phyloP scores from a whole-genome alignment of 2,329 filamentous ascomycete species.

The Lizonia empirigonia region DNA sequence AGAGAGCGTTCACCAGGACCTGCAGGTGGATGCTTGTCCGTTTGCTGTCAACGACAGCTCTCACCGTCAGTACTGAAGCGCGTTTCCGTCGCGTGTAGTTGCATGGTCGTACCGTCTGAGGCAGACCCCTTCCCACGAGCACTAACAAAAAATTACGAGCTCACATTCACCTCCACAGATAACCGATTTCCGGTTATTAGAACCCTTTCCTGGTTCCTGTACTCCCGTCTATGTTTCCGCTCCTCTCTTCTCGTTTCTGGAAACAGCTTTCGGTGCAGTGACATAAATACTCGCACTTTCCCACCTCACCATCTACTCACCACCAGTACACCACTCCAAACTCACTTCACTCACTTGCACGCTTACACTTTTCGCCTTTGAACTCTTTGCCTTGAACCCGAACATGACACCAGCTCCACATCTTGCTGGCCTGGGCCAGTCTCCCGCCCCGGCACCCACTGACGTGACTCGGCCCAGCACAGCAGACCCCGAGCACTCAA shows the following conservation, averaged over 20 bases:
- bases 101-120: slow-evolving; percentile 13
- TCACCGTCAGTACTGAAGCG: slow-evolving; percentile 21
- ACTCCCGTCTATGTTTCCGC: background rate
- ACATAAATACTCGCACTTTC: slow-evolving; percentile 8
- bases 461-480: background rate
- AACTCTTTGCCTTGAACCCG: background rate
- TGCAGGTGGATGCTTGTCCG: slow-evolving; percentile 6
- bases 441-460: slow-evolving; percentile 1
- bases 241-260: slow-evolving; percentile 6
- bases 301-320: slow-evolving; percentile 13
- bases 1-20: slow-evolving; percentile 6
- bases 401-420: slow-evolving; percentile 24
- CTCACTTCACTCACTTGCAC: background rate
- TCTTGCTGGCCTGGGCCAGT: slow-evolving; percentile 17
- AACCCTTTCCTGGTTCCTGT: background rate
- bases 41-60: slow-evolving; percentile 16
- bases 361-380: background rate
- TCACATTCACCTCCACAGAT: slow-evolving; percentile 12
- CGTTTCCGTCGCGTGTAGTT: slow-evolving; percentile 4
- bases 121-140: slow-evolving; percentile 13
- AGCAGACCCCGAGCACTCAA: slow-evolving; percentile 13
- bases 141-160: slow-evolving; percentile 13
- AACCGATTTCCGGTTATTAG: slow-evolving; percentile 5
- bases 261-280: slow-evolving; percentile 3
- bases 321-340: background rate